Base-by-base conservation (phyloP, 2,329 filamentous ascomycete genomes). In the Diaporthe humulicola region DNA sequence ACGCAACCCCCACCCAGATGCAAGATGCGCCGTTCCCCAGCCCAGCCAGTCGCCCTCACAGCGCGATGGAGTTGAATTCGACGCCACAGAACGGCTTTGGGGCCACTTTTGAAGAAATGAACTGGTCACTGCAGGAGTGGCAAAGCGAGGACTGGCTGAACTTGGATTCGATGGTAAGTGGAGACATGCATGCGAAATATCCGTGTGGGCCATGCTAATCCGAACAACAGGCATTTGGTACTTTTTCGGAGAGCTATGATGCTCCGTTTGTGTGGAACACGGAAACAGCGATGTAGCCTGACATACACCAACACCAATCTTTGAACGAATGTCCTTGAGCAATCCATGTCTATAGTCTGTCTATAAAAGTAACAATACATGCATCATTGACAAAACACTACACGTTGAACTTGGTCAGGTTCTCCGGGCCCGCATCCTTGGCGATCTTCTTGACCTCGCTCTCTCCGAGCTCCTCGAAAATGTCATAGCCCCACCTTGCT, bases 401-500 rank as follows among this genome's bases (percentile, higher is more conserved):
- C 8, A 80, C 76, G 2, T 75, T 80, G 71, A 84, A 85, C 75
- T 83, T 84, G 28, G 77, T 78, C 77, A 83, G 78, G 78, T 85
- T 84, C 77, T 83, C 82, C 48, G 81, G 80, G 0, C 78, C 84
- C 8, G 80, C 78, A 42, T 83, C 83, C 69, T 69, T 75, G 14
- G 83, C 84, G 61, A 81, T 78, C 28, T 79, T 77, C 78, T 81
- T 82, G 6, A 83, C 80, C 50, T 81, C 78, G 5, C 82, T 83
- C 28, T 85, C 83, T 1, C 83, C 82, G 0, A 83, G 77, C 78
- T 87, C 85, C 33, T 84, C 82, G 74, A 87, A 87, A 38, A 87
- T 86, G 76, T 87, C 84, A 56, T 81, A 82, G 0, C 86, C 86
- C 86, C 85, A 87, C 17, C 81, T 76, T 6, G 80, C 78, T 22